phyloP scores from a whole-genome alignment of 2,329 filamentous ascomycete genomes.

The Chaetomiaceae sp. region DNA sequence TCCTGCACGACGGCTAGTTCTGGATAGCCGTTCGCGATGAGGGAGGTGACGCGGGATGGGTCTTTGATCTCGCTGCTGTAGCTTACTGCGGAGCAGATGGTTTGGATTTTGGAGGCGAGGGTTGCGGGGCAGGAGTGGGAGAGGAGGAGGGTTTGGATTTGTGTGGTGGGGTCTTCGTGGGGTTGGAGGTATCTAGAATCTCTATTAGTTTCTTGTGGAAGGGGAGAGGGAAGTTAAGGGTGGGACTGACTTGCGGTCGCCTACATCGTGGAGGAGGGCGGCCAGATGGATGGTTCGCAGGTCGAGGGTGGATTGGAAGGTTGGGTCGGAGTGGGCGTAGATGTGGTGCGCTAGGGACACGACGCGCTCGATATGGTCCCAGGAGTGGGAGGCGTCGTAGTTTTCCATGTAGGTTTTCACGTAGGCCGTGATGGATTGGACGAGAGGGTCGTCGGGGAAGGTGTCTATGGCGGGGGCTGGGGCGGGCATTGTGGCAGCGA shows the following conservation, averaged over 20 bases:
- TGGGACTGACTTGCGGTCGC: constrained; percentile 62
- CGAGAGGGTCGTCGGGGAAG: constrained; percentile 42
- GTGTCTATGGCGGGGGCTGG: constrained; percentile 21
- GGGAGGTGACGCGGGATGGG: constrained; percentile 51
- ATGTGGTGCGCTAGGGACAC: constrained; percentile 67
- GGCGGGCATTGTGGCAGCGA: neutral
- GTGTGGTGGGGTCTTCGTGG: constrained; percentile 52
- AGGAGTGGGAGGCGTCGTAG: constrained; percentile 86
- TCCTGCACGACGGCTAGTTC: constrained; percentile 86
- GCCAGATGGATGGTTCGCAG: constrained; percentile 59
- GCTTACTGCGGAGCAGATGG: constrained; percentile 70
- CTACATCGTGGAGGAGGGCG: constrained; percentile 81
- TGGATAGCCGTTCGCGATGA: constrained; percentile 63
- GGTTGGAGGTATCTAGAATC: constrained; percentile 60
- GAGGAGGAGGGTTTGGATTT: constrained; percentile 52
- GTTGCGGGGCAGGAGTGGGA: constrained; percentile 50
- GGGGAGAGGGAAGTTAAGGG: neutral
- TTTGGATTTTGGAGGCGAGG: constrained; percentile 64
- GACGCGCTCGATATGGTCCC: constrained; percentile 77
- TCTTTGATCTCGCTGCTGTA: constrained; percentile 70
- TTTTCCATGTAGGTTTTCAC: constrained; percentile 68
- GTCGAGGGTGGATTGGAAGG: constrained; percentile 36
- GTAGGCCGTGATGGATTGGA: constrained; percentile 55
- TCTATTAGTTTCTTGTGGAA: too few relatives aligned
- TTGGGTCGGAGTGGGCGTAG: constrained; percentile 44